Conservation (phyloP, 73 alveolate genomes). For the Paramecium sonneborni region DNA sequence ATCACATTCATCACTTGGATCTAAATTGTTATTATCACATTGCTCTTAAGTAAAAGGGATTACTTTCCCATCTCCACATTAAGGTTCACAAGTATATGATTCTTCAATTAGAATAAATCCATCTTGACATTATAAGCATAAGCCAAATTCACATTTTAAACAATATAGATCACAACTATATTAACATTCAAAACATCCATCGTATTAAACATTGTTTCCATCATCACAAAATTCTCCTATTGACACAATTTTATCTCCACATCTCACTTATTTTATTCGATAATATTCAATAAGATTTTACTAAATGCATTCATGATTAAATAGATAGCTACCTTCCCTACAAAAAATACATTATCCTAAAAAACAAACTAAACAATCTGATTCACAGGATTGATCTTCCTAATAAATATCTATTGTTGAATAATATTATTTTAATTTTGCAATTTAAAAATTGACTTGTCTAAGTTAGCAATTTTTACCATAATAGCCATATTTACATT, state of each 20-base stretch:
- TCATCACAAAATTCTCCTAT: not conserved
- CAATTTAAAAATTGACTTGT: not conserved
- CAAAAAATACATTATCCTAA: not conserved
- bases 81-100: not conserved
- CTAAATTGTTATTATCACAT: constrained; percentile 73
- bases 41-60: not conserved
- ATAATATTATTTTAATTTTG: not conserved
- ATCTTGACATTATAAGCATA: not conserved
- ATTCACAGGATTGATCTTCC: not conserved
- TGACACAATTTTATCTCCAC: not conserved
- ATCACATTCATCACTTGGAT: constrained; percentile 48
- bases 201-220: not conserved
- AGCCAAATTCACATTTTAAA: not conserved
- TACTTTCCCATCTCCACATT: not conserved
- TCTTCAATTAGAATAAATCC: not conserved
- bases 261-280: not conserved
- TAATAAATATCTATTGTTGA: not conserved
- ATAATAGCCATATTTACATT: not conserved
- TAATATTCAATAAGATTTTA: not conserved
- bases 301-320: not conserved
- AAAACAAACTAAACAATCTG: not conserved
- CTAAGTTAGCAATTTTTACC: not conserved
- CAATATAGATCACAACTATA: not conserved
- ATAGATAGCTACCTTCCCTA: not conserved
- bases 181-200: not conserved